Conservation (phyloP, 1,284 basidiomycete species). For the Pisolithus thermaeus region DNA sequence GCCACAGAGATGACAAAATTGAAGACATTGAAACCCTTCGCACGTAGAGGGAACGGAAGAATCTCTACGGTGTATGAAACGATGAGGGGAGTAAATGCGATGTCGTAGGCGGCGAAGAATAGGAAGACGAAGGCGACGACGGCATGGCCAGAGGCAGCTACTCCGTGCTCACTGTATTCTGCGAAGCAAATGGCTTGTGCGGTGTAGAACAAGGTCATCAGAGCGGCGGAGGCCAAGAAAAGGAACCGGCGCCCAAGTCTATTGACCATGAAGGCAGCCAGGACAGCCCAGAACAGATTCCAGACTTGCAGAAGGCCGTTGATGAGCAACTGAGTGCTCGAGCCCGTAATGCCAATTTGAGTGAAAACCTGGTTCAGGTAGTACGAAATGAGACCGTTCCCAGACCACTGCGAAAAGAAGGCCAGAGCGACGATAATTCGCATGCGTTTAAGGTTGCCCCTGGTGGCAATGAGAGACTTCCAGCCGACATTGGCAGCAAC, state of each 20-base stretch:
- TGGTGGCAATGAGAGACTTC: slow-evolving; percentile 50
- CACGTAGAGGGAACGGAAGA: slow-evolving; percentile 64
- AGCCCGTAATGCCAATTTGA: slow-evolving; percentile 64
- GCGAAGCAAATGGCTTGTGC: slow-evolving; percentile 71
- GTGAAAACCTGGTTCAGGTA: slow-evolving; percentile 70
- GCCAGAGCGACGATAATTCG: slow-evolving; percentile 63
- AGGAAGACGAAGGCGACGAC: slow-evolving; percentile 77
- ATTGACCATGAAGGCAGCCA: slow-evolving; percentile 54
- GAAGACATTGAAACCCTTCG: slow-evolving; percentile 75
- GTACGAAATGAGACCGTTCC: slow-evolving; percentile 71
- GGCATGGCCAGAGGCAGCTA: slow-evolving; percentile 48
- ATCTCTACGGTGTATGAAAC: slow-evolving; percentile 74
- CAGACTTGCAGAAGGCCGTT: slow-evolving; percentile 73
- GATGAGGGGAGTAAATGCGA: slow-evolving; percentile 71
- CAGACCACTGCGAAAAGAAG: slow-evolving; percentile 74
- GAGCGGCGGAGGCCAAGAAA: slow-evolving; percentile 57
- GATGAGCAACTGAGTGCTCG: slow-evolving; percentile 58
- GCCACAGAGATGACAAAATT: slow-evolving; percentile 61
- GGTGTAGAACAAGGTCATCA: slow-evolving; percentile 68
- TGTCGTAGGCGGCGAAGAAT: slow-evolving; percentile 64
- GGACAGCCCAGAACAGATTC: slow-evolving; percentile 62
- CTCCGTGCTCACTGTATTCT: slow-evolving; percentile 44
- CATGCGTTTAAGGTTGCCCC: slow-evolving; percentile 65
- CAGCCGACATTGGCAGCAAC: slow-evolving; percentile 56
- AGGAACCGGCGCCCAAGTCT: slow-evolving; percentile 55